A percentile compares a stretch with the other conserved stretches of the same genome.
phyloP scores from a whole-genome alignment of 371 early-diverging fungal genomes.

The Syncephalastrum racemosum region DNA sequence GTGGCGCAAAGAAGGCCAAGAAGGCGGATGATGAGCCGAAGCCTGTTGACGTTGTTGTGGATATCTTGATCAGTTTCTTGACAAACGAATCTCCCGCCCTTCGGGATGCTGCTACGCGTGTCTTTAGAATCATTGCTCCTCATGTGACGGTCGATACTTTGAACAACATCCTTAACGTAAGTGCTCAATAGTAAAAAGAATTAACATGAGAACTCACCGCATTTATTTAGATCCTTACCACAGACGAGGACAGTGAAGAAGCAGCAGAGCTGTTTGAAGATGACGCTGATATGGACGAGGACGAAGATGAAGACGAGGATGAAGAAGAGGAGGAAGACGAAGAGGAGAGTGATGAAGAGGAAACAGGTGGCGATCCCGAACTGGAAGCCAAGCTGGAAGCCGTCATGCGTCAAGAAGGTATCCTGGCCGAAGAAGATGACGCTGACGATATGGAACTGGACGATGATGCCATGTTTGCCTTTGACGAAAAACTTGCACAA shows the following conservation, averaged over 20 bases:
- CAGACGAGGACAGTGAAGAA: conserved; percentile 52
- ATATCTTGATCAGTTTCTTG: conserved; percentile 87
- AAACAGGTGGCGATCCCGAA: conserved; percentile 18
- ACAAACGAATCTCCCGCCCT: conserved; percentile 79
- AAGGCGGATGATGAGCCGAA: conserved; percentile 42
- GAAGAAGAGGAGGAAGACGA: conserved; percentile 45
- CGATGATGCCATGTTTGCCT: conserved; percentile 91
- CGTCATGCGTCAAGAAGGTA: conserved; percentile 59
- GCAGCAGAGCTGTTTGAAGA: conserved; percentile 58
- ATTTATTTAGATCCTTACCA: conserved; percentile 43
- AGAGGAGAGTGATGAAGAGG: conserved; percentile 13
- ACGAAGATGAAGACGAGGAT: conserved; percentile 54
- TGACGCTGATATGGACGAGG: conserved; percentile 53
- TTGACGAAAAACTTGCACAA: conserved; percentile 89
- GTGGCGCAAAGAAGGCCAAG: conserved; percentile 27
- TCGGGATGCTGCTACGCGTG: conserved; percentile 74
- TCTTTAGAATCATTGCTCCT: conserved; percentile 81
- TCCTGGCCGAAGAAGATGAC: conserved; percentile 47
- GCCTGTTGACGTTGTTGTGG: conserved; percentile 89
- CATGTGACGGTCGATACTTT: conserved; percentile 74
- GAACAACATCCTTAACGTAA: conserved; percentile 73
- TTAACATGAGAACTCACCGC: too few species aligned
- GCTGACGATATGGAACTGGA: conserved; percentile 67
- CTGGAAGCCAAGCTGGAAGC: conserved; percentile 54
- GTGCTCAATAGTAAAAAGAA: conserved; percentile 3